Percentiles rank a stretch among this genome's conserved stretches.
Evolutionary conservation across 805 yeast species (phyloP).

Genomic region (Wickerhamomyces canadensis): DNA sequence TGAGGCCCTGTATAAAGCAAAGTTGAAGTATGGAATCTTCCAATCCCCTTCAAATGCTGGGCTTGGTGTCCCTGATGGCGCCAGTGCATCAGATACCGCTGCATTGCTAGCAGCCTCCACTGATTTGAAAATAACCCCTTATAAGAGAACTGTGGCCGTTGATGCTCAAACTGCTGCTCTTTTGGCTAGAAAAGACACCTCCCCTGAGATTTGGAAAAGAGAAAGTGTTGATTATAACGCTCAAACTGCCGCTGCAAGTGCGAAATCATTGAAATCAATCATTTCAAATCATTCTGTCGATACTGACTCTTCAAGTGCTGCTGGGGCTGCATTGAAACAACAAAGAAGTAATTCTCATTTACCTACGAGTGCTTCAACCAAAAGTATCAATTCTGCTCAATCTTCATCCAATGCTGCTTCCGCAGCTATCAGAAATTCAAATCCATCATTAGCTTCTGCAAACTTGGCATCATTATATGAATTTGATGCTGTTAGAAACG

Average conservation of each 20-base stretch:
- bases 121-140: slow-evolving; percentile 58
- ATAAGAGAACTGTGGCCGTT: slow-evolving; percentile 51
- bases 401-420: slow-evolving; percentile 16
- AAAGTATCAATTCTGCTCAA: slow-evolving; percentile 1
- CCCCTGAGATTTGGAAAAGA: slow-evolving; percentile 45
- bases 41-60: slow-evolving; percentile 40
- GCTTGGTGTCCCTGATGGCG: slow-evolving; percentile 57
- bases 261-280: slow-evolving; percentile 5
- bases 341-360: neutral
- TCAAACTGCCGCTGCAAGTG: slow-evolving; percentile 37
- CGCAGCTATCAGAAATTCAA: slow-evolving; percentile 8
- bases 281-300: slow-evolving; percentile 1
- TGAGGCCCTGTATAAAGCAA: slow-evolving; percentile 72
- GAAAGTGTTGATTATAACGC: slow-evolving; percentile 45
- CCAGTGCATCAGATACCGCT: slow-evolving; percentile 63
- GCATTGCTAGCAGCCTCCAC: slow-evolving; percentile 69
- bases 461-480: slow-evolving; percentile 36
- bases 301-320: slow-evolving; percentile 6
- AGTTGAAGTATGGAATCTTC: slow-evolving; percentile 62
- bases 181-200: slow-evolving; percentile 39
- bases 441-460: slow-evolving; percentile 30
- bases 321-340: slow-evolving; percentile 1
- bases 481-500: slow-evolving; percentile 38
- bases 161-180: slow-evolving; percentile 68
- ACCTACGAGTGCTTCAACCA: neutral